phyloP scores from a whole-genome alignment of 495 filamentous ascomycete species.

The Trichodelitschia bisporula region DNA sequence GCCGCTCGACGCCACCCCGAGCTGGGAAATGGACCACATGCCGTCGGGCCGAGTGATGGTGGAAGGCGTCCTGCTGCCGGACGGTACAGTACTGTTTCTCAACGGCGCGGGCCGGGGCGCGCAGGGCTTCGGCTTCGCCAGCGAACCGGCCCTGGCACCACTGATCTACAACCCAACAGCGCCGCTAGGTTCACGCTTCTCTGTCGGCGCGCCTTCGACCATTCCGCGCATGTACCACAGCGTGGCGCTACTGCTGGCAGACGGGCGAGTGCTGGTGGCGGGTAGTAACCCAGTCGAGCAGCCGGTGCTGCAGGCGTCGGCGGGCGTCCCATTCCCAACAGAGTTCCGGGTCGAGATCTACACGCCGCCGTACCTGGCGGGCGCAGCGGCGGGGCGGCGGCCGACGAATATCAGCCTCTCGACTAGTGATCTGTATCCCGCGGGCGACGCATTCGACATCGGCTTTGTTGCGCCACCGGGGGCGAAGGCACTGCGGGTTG shows the following conservation, averaged over 20 bases:
- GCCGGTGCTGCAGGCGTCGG: slow-evolving; percentile 22
- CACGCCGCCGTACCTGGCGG: slow-evolving; percentile 33
- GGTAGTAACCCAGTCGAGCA: slow-evolving; percentile 33
- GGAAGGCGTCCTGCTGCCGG: slow-evolving; percentile 31
- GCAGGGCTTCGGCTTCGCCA: slow-evolving; percentile 32
- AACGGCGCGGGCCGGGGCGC: slow-evolving; percentile 31
- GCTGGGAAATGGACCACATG: slow-evolving; percentile 39
- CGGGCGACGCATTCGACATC: slow-evolving; percentile 22
- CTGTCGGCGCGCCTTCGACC: slow-evolving; percentile 19
- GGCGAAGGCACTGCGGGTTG: slow-evolving; percentile 20
- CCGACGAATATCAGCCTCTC: slow-evolving; percentile 23
- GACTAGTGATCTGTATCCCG: slow-evolving; percentile 16
- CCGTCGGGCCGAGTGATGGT: slow-evolving; percentile 36
- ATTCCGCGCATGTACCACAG: slow-evolving; percentile 35
- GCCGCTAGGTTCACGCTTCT: slow-evolving; percentile 26
- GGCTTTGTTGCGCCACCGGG: slow-evolving; percentile 20
- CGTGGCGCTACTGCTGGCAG: slow-evolving; percentile 28
- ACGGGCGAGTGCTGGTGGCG: slow-evolving; percentile 31
- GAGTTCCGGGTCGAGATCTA: slow-evolving; percentile 38
- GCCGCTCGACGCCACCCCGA: slow-evolving; percentile 23
- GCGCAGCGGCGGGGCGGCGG: slow-evolving; percentile 21
- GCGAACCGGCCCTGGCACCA: slow-evolving; percentile 26
- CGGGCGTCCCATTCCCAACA: slow-evolving; percentile 22
- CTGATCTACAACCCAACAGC: slow-evolving; percentile 30
- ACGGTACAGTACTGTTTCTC: slow-evolving; percentile 33